Conservation (phyloP, 2,329 filamentous ascomycete species). For the Fusarium duplospermum region DNA sequence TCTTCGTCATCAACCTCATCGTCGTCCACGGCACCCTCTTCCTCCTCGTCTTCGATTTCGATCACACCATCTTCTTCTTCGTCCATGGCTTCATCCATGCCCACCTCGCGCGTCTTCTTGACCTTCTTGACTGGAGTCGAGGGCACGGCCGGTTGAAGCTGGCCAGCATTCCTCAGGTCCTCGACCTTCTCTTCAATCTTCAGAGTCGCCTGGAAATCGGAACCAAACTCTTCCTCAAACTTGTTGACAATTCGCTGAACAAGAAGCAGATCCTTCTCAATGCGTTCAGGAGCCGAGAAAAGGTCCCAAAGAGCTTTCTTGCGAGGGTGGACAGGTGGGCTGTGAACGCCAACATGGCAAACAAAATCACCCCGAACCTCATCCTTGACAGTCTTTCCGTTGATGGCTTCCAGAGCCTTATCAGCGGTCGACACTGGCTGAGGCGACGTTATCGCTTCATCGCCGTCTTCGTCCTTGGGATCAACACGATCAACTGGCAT, state of each 20-base stretch:
- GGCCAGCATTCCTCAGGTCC: constrained; percentile 79
- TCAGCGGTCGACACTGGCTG: constrained; percentile 74
- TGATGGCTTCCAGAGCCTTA: constrained; percentile 91
- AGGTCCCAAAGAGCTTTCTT: constrained; percentile 98
- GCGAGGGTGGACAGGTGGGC: constrained; percentile 83
- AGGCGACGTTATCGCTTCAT: constrained; percentile 66
- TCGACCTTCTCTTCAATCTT: constrained; percentile 91
- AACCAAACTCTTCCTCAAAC: constrained; percentile 85
- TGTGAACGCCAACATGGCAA: constrained; percentile 96
- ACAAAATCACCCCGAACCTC: constrained; percentile 95
- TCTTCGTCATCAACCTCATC: constrained; percentile 94
- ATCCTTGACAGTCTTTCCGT: constrained; percentile 97
- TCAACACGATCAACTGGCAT: constrained; percentile 78
- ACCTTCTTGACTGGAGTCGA: constrained; percentile 66
- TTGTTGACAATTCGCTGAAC: constrained; percentile 85
- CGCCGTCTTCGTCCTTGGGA: constrained; percentile 75
- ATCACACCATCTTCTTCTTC: constrained; percentile 74
- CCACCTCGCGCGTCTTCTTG: constrained; percentile 70
- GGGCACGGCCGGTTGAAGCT: constrained; percentile 74
- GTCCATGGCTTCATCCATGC: constrained; percentile 71
- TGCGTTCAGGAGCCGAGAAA: constrained; percentile 92
- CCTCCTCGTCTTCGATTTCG: constrained; percentile 83
- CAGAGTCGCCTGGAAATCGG: constrained; percentile 78
- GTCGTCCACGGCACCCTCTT: constrained; percentile 81
- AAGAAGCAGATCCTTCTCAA: constrained; percentile 88